phyloP scores from a whole-genome alignment of 139 green algal species.

The Spirogloea muscicola region DNA sequence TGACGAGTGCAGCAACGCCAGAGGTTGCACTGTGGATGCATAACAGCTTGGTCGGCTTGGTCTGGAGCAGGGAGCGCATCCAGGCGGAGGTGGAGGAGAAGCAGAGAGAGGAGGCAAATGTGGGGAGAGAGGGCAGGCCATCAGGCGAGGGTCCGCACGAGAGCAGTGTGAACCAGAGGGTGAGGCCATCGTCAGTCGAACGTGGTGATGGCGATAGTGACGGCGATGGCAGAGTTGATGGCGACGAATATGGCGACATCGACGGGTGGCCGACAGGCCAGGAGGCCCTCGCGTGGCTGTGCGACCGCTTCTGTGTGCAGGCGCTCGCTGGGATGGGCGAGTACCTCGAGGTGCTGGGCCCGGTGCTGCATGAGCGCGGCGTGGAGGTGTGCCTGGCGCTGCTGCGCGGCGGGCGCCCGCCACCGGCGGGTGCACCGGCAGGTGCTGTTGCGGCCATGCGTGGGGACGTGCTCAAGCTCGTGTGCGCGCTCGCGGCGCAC shows the following conservation, averaged over 20 bases:
- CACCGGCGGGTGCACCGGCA: neutral
- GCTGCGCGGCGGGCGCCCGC: neutral
- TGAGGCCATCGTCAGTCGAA: too few relatives aligned
- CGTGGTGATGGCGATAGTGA: neutral
- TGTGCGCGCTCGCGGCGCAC: slow-evolving; percentile 64
- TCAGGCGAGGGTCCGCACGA: neutral
- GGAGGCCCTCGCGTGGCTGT: slow-evolving; percentile 5
- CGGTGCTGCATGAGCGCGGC: slow-evolving; percentile 46
- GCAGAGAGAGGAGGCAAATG: neutral
- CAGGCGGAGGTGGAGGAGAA: neutral
- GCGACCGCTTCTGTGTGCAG: slow-evolving; percentile 42
- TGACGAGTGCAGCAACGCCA: too few relatives aligned
- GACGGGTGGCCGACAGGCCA: neutral
- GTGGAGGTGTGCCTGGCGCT: slow-evolving; percentile 42
- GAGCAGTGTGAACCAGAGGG: too few relatives aligned
- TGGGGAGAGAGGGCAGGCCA: neutral
- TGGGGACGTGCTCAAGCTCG: slow-evolving; percentile 50
- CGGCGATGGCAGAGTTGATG: neutral
- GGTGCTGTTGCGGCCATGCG: slow-evolving; percentile 18
- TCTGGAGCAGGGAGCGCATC: too few relatives aligned
- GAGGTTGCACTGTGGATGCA: too few relatives aligned
- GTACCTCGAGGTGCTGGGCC: slow-evolving; percentile 51
- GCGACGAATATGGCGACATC: neutral
- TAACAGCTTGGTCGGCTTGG: too few relatives aligned
- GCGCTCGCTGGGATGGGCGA: slow-evolving; percentile 42